Evolutionary conservation across 2,329 filamentous ascomycete genomes (phyloP).

Genomic region (Ophiostoma australiae): DNA sequence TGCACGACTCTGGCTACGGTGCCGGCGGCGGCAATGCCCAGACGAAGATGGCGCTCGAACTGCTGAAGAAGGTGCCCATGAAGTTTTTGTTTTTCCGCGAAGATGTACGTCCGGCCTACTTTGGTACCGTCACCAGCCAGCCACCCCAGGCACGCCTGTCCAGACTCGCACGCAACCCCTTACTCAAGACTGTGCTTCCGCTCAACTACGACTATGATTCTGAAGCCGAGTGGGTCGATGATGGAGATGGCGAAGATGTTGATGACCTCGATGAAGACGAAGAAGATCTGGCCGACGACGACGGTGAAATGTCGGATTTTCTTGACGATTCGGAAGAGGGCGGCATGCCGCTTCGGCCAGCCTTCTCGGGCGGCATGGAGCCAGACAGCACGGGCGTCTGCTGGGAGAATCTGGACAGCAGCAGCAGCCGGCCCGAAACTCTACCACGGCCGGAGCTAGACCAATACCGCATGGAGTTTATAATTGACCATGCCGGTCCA

Average conservation of each 20-base stretch:
- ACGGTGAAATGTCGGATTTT: constrained; percentile 84
- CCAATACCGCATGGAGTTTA: constrained; percentile 67
- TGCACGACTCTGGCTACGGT: constrained; percentile 34
- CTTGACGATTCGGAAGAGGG: constrained; percentile 78
- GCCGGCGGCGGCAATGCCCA: constrained; percentile 34
- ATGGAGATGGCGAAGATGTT: constrained; percentile 65
- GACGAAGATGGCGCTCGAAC: constrained; percentile 36
- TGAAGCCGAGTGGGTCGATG: constrained; percentile 78
- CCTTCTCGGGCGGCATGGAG: constrained; percentile 64
- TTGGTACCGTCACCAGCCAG: constrained; percentile 64
- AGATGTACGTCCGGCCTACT: constrained; percentile 65
- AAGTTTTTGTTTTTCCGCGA: constrained; percentile 60
- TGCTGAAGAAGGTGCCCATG: constrained; percentile 53
- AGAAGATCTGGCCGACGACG: constrained; percentile 61
- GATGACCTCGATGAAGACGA: constrained; percentile 64
- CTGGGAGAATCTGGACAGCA: constrained; percentile 62
- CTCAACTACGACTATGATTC: constrained; percentile 81
- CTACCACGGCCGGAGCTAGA: constrained; percentile 40
- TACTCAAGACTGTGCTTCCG: constrained; percentile 50
- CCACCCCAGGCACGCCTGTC: constrained; percentile 48
- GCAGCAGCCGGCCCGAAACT: constrained; percentile 26
- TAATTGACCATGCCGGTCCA: constrained; percentile 50
- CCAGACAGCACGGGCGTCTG: constrained; percentile 75
- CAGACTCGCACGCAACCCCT: constrained; percentile 51
- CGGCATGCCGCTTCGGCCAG: constrained; percentile 49